Conservation (phyloP, 768 basidiomycete genomes). For the Tubosaeta sp. region DNA sequence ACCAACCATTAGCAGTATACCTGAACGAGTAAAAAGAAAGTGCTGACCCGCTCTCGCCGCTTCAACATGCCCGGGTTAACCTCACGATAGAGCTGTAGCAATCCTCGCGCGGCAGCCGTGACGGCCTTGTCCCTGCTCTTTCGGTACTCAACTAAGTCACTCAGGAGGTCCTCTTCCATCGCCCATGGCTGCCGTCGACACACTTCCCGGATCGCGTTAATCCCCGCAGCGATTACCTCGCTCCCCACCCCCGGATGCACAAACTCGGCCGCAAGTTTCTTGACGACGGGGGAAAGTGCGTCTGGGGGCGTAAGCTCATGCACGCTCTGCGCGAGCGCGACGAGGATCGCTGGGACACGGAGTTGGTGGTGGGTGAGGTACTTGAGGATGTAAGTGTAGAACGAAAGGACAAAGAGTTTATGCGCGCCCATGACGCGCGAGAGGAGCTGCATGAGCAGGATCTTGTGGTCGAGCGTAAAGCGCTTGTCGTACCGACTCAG, state of each 20-base stretch:
- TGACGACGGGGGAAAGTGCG: conserved; percentile 80
- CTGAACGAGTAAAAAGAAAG: neutral
- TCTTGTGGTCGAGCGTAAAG: conserved; percentile 96
- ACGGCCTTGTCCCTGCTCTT: conserved; percentile 96
- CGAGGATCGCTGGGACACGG: conserved; percentile 88
- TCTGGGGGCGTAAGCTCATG: conserved; percentile 96
- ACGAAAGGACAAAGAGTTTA: conserved; percentile 88
- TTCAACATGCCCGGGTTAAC: conserved; percentile 93
- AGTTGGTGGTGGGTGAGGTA: conserved; percentile 92
- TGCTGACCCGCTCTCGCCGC: conserved; percentile 72
- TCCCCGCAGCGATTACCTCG: conserved; percentile 94
- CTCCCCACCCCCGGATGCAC: conserved; percentile 95
- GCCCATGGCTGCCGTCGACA: conserved; percentile 93
- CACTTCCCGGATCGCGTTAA: conserved; percentile 94
- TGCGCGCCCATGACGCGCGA: conserved; percentile 91
- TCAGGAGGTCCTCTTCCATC: conserved; percentile 92
- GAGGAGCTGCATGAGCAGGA: conserved; percentile 94
- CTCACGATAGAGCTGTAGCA: conserved; percentile 91
- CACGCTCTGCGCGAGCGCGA: conserved; percentile 88
- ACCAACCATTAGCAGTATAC: neutral
- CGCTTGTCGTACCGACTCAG: conserved; percentile 86
- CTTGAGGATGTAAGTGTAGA: conserved; percentile 95
- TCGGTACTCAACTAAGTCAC: conserved; percentile 90
- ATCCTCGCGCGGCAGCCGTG: conserved; percentile 79
- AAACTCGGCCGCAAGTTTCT: conserved; percentile 92